These are phyloP conservation scores for Magnolia officinalis DNA, from an alignment of 164 flowering plant genomes.

Conservation along the genomic window DNA sequence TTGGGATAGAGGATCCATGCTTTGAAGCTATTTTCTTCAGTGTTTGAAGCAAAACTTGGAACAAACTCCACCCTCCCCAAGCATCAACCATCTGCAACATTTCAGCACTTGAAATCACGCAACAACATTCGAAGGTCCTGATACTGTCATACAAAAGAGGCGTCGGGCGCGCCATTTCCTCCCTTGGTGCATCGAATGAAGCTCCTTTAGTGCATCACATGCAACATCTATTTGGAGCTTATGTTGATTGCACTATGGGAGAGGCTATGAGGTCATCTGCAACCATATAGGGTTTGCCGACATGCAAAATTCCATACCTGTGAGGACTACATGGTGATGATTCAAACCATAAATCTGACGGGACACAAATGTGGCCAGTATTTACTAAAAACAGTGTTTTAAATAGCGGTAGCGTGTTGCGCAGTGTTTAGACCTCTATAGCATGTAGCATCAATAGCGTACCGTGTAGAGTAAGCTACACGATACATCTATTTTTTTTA, in stretches of 20 bases:
- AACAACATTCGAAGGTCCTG: background rate
- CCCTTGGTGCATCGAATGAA: background rate
- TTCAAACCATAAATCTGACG: too few species aligned
- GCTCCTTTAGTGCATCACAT: background rate
- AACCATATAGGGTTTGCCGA: too few species aligned
- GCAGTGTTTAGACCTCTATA: too few species aligned
- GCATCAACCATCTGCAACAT: conserved; percentile 89
- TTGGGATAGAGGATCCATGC: conserved; percentile 82
- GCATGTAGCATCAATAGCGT: too few species aligned
- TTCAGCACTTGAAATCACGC: conserved; percentile 1
- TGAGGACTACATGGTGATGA: too few species aligned
- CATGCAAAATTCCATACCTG: too few species aligned
- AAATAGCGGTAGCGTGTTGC: too few species aligned
- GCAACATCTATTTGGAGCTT: background rate
- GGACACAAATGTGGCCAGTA: too few species aligned
- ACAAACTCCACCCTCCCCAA: conserved; percentile 97
- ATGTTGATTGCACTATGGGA: background rate
- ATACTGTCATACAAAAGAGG: background rate
- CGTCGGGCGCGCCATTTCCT: background rate
- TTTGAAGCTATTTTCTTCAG: conserved; percentile 65
- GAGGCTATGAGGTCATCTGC: too few species aligned
- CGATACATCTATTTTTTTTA: too few species aligned
- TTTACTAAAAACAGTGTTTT: too few species aligned
- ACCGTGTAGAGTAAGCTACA: too few species aligned
- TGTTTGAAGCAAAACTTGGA: conserved; percentile 78